Evolutionary conservation across 2,329 filamentous ascomycete species (phyloP), one percentile per base, ranked within the genome.

Genomic region (Ambrosiella cleistominuta): DNA sequence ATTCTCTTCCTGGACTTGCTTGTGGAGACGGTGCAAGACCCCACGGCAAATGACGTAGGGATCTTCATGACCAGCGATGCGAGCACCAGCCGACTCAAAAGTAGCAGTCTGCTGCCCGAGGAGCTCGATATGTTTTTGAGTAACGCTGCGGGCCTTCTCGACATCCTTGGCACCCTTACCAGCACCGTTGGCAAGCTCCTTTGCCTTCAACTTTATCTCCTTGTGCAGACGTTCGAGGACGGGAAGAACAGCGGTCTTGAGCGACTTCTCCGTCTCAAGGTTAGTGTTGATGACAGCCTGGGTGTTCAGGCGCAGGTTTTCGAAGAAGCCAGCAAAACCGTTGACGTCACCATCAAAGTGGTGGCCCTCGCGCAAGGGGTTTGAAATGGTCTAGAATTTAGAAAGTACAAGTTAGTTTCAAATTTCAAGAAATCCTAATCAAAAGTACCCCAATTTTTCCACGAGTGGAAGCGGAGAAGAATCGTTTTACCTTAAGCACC

Each of bases 51-150:
- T 69, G 59, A 97, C 78, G 67, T 97, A 98, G 3, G 93, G 93
- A 68, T 98, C 93, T 39, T 95, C 82, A 11, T 73, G 67, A 1
- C 87, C 79, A 49, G 80, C 78, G 64, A 91, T 72, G 66, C 80
- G 85, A 61, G 82, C 86, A 44, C 84, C 83, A 2, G 79, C 77
- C 1, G 88, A 85, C 64, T 94, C 88, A 65, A 83, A 94, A 2
- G 80, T 72, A 8, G 90, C 88, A 0, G 88, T 82, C 65, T 95
- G 82, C 71, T 93, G 86, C 44, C 88, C 90, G 1, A 98, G 82
- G 27, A 95, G 78, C 72, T 98, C 91, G 62, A 98, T 95, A 64
- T 96, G 88, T 74, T 95, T 96, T 74, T 98, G 91, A 0, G 91
- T 96, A 6, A 73, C 74, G 64, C 82, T 81, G 61, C 91, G 86